Conservation (phyloP, 148 eudicot species). For the Rhododendron mucronatum region DNA sequence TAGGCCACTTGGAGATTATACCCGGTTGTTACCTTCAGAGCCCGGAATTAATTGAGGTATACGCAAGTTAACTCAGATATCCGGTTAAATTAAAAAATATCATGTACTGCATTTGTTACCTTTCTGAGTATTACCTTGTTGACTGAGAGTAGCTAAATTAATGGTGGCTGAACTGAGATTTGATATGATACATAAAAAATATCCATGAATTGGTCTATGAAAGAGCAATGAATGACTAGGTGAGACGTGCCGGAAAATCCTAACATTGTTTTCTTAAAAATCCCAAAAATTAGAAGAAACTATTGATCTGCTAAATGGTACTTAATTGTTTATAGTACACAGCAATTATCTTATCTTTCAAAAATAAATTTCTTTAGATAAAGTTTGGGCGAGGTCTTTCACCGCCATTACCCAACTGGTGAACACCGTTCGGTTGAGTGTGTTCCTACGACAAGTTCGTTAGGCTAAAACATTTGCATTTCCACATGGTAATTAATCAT, state of each 20-base stretch:
- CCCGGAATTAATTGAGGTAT: too few relatives aligned
- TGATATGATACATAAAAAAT: too few relatives aligned
- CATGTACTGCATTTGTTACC: neutral
- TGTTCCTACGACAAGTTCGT: neutral
- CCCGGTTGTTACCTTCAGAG: neutral
- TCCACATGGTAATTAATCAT: neutral
- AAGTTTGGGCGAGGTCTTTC: neutral
- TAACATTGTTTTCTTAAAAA: neutral
- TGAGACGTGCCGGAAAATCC: neutral
- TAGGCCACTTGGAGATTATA: neutral
- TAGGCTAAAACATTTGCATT: neutral
- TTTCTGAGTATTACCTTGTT: neutral
- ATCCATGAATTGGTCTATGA: too few relatives aligned
- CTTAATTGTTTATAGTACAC: neutral
- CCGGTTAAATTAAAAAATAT: too few relatives aligned
- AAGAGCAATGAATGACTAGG: too few relatives aligned
- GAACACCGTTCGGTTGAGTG: neutral
- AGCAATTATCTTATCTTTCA: neutral
- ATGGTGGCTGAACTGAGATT: neutral
- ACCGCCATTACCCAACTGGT: neutral
- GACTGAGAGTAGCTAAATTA: neutral
- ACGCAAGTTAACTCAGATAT: too few relatives aligned
- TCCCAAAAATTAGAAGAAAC: too few relatives aligned
- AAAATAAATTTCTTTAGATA: neutral
- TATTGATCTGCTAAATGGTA: neutral